Conservation (phyloP, 2,329 filamentous ascomycete species). For the Cercospora brassicicola region DNA sequence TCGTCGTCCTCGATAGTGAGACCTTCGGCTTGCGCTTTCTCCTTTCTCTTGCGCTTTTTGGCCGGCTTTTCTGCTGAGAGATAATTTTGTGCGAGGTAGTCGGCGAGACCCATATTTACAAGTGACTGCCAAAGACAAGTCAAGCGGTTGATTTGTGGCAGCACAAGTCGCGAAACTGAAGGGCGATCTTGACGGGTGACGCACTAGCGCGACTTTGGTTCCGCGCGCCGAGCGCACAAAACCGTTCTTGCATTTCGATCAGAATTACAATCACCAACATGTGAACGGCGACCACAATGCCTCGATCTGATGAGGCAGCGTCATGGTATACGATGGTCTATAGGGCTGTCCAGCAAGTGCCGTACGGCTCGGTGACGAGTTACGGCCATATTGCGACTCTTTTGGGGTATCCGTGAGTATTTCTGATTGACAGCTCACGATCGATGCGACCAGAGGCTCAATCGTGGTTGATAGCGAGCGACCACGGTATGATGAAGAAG, state of each 20-base stretch:
- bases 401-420: slow-evolving; percentile 64
- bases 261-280: slow-evolving; percentile 12
- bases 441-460: slow-evolving; percentile 38
- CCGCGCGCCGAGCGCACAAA: slow-evolving; percentile 10
- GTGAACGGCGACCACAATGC: slow-evolving; percentile 51
- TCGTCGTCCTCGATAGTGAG: slow-evolving; percentile 56
- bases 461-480: slow-evolving; percentile 14
- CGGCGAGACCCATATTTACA: slow-evolving; percentile 63
- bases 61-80: slow-evolving; percentile 66
- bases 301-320: slow-evolving; percentile 70
- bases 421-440: slow-evolving; percentile 3
- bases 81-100: slow-evolving; percentile 90
- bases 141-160: neutral
- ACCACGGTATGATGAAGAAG: slow-evolving; percentile 21
- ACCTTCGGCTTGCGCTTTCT: slow-evolving; percentile 44
- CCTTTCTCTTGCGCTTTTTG: slow-evolving; percentile 56
- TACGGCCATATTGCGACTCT: slow-evolving; percentile 79
- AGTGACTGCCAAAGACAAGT: neutral
- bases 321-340: slow-evolving; percentile 79
- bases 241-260: neutral
- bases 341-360: slow-evolving; percentile 80
- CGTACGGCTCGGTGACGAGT: slow-evolving; percentile 76
- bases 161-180: slow-evolving; percentile 2
- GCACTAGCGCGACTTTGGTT: slow-evolving; percentile 1
- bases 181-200: slow-evolving; percentile 5